These are phyloP conservation scores for Skeletonema grethae DNA, from an alignment of 108 stramenopile genomes.

Conservation along the genomic window DNA sequence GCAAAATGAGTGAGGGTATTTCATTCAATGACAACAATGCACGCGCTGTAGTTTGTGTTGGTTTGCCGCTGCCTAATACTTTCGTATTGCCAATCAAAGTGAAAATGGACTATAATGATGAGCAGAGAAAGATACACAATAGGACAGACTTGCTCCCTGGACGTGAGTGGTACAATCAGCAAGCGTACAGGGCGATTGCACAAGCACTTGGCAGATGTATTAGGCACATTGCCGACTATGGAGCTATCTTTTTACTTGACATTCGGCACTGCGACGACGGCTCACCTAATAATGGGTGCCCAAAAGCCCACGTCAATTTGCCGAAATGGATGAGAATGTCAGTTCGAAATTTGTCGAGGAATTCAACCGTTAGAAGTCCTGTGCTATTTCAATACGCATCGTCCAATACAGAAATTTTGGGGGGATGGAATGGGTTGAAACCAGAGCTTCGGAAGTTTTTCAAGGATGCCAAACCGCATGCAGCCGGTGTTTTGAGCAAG, in stretches of 20 bases:
- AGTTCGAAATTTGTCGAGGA: constrained; percentile 62
- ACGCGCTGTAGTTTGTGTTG: constrained; percentile 79
- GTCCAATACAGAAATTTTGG: constrained; percentile 36
- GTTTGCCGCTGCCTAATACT: constrained; percentile 68
- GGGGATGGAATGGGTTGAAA: constrained; percentile 49
- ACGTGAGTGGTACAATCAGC: constrained; percentile 86
- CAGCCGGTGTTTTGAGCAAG: constrained; percentile 34
- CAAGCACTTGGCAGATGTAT: constrained; percentile 91
- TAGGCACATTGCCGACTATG: constrained; percentile 89
- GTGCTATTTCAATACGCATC: constrained; percentile 29
- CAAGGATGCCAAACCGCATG: constrained; percentile 46
- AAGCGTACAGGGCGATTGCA: constrained; percentile 90
- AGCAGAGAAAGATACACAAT: constrained; percentile 57
- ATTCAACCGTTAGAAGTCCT: constrained; percentile 17
- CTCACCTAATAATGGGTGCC: constrained; percentile 54
- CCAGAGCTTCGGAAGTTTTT: constrained; percentile 60
- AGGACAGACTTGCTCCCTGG: constrained; percentile 73
- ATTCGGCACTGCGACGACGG: constrained; percentile 80
- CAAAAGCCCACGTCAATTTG: constrained; percentile 57
- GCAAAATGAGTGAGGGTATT: constrained; percentile 85
- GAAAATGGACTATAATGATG: constrained; percentile 83
- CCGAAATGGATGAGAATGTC: constrained; percentile 79
- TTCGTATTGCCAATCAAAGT: constrained; percentile 55
- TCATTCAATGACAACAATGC: constrained; percentile 84
- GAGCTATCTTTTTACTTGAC: constrained; percentile 85